Conservation (phyloP, 2,329 filamentous ascomycete genomes). For the Phoma sp. region DNA sequence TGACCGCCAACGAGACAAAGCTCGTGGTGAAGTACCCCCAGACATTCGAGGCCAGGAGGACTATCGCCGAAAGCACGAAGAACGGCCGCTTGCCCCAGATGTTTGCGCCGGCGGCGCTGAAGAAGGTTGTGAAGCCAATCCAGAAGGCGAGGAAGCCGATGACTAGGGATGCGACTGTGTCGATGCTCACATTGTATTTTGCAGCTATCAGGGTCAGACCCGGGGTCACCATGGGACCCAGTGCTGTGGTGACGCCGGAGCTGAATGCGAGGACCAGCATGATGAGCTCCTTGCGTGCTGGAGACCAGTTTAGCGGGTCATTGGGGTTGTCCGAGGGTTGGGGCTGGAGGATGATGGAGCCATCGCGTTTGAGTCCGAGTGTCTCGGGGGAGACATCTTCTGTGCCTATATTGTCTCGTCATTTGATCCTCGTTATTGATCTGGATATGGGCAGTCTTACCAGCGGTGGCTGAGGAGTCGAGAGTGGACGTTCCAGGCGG, state of each 20-base stretch:
- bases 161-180: conserved; percentile 48
- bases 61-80: conserved; percentile 46
- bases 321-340: conserved; percentile 91
- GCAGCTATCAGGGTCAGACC: conserved; percentile 43
- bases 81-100: conserved; percentile 48
- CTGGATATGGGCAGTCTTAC: background rate
- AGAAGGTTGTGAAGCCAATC: conserved; percentile 51
- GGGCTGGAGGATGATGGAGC: conserved; percentile 80
- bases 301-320: conserved; percentile 68
- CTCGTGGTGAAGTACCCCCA: conserved; percentile 51
- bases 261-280: conserved; percentile 43
- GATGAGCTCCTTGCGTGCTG: conserved; percentile 39
- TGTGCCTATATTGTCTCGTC: background rate
- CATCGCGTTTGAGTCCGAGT: conserved; percentile 50
- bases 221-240: conserved; percentile 52
- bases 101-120: conserved; percentile 50
- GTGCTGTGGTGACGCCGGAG: conserved; percentile 42
- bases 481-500: conserved; percentile 42
- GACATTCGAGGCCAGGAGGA: conserved; percentile 46
- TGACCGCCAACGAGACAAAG: conserved; percentile 47
- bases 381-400: conserved; percentile 26
- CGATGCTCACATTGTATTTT: conserved; percentile 47
- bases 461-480: background rate
- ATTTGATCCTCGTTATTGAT: background rate
- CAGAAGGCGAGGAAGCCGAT: conserved; percentile 48